A percentile compares a stretch with the other conserved stretches of the same genome.
These are phyloP conservation scores for Xerocomellus chrysenteron DNA, from an alignment of 768 basidiomycete species.

Conservation along the genomic window DNA sequence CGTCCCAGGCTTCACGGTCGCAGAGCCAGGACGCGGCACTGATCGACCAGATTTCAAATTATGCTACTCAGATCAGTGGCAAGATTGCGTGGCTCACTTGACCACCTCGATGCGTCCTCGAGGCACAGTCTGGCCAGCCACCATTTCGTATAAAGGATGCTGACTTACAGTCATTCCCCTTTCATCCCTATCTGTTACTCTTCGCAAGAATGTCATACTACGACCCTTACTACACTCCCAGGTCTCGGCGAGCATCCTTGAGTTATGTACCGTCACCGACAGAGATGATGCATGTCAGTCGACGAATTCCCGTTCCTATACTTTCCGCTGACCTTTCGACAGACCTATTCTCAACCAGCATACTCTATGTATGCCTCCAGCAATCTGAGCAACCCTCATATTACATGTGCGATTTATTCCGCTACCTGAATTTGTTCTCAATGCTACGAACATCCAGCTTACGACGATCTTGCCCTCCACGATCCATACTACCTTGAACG, in stretches of 20 bases:
- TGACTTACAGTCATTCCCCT: neutral
- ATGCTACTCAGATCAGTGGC: conserved; percentile 8
- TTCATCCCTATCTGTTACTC: conserved; percentile 10
- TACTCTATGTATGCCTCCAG: conserved; percentile 49
- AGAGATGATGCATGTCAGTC: conserved; percentile 43
- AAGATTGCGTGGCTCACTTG: conserved; percentile 7
- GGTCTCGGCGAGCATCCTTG: conserved; percentile 35
- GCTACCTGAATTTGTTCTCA: neutral
- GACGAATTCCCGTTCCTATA: neutral
- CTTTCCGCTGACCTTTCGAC: conserved; percentile 7
- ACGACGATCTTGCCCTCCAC: conserved; percentile 50
- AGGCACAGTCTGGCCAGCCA: conserved; percentile 23
- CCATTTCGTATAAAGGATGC: conserved; percentile 25
- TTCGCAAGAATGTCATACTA: conserved; percentile 42
- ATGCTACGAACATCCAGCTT: conserved; percentile 36
- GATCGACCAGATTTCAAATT: conserved; percentile 23
- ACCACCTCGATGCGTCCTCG: conserved; percentile 31
- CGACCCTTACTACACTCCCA: conserved; percentile 37
- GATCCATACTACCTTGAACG: conserved; percentile 50
- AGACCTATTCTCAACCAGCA: conserved; percentile 41
- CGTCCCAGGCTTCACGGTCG: too few relatives aligned
- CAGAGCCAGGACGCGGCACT: neutral
- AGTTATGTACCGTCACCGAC: conserved; percentile 32
- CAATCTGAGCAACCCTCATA: conserved; percentile 38
- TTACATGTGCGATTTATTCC: conserved; percentile 39